These are phyloP conservation scores for Cornus controversa DNA, from an alignment of 148 eudicot genomes.

Conservation along the genomic window DNA sequence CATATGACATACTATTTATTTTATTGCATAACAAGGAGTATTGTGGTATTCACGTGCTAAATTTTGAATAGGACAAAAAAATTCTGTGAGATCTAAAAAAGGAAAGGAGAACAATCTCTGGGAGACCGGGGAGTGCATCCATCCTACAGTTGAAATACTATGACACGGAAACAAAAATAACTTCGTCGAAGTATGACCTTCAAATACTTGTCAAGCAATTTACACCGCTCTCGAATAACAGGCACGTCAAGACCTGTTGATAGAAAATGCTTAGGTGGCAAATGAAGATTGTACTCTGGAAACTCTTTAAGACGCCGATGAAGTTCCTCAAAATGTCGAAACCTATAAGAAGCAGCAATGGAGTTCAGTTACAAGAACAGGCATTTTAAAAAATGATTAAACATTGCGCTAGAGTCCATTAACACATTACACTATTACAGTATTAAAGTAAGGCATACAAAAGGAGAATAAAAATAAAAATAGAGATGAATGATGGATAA, in stretches of 20 bases:
- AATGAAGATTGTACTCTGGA: constrained; percentile 82
- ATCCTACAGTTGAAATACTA: neutral
- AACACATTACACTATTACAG: neutral
- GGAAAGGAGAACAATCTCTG: neutral
- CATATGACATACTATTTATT: neutral
- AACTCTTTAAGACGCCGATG: constrained; percentile 91
- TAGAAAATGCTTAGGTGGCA: constrained; percentile 96
- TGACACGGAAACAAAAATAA: neutral
- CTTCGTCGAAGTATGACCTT: constrained; percentile 47
- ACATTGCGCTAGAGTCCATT: neutral
- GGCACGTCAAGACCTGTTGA: constrained; percentile 87
- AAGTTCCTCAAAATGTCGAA: constrained; percentile 96
- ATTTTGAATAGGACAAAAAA: neutral
- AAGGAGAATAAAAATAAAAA: constrained; percentile 6
- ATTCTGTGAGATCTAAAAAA: neutral
- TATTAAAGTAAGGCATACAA: neutral
- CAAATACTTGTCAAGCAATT: constrained; percentile 83
- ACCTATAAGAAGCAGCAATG: constrained; percentile 41
- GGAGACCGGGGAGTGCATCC: neutral
- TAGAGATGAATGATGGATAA: constrained; percentile 6
- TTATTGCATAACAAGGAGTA: neutral
- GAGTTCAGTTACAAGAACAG: constrained; percentile 10
- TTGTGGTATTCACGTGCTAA: neutral
- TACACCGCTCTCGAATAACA: constrained; percentile 89
- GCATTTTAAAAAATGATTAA: neutral